Evolutionary conservation across 306 rosid species (phyloP), one percentile per base, ranked within the genome.

Genomic region (Malus orientalis): DNA sequence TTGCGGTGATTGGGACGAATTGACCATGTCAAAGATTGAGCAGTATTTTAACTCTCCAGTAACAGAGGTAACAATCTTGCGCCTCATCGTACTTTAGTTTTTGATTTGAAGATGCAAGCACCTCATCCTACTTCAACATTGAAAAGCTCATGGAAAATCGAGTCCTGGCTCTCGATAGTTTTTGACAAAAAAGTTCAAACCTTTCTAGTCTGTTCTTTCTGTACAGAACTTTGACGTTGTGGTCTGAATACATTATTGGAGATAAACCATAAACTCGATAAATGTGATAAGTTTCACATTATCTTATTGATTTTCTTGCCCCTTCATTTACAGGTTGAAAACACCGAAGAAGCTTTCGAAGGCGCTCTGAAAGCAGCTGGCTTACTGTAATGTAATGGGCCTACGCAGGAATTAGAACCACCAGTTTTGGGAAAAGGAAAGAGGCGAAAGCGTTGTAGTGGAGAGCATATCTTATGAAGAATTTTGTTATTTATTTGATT

Each of bases 351-450:
- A 57, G 88, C 84, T 16, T 88, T 80, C 61, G 78, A 88, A 81
- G 83, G 45, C 11, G 97, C 92, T 75, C 87, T 91, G 29, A 86
- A 81, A 78, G 81, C 79, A 20, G 91, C 93, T 25, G 97, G 97
- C 67, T 84, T 89, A 58, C 51, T 89, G 69, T 76, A 76, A 66
- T 22, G 8, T 42, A 19, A 60, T 25, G 57, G 12, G 20, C 29
- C 38, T 5, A 60, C 8, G 2, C 44, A 11, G 69, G 9, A 54
- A 54, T 8, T 25, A 40, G 69, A 29, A 44, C 33, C 33, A 29
- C 65, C 75, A 36, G 67, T 73, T 57, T 73, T 58, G 44, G 44
- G 59, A 54, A 40, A 44, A 40, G 36, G 23, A 49, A 74, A 11
- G 11, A 57, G 64, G 30, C 11, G 14, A 30, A 4, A n/a, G 22